Conservation (phyloP, 2,329 filamentous ascomycete species). For the Fonsecaea erecta region DNA sequence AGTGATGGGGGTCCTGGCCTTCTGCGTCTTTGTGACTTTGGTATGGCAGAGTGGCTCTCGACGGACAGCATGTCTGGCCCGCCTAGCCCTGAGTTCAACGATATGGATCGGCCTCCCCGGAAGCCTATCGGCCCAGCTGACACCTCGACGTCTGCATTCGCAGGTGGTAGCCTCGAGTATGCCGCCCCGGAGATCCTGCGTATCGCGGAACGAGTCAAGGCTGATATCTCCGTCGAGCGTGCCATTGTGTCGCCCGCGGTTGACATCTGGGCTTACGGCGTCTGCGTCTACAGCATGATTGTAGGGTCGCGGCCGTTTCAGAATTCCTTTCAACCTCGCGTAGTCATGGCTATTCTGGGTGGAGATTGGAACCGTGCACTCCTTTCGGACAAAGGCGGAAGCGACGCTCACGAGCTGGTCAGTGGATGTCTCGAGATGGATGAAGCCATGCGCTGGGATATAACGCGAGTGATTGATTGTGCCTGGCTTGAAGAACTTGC, state of each 20-base stretch:
- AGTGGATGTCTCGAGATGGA: constrained; percentile 65
- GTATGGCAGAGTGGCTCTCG: constrained; percentile 69
- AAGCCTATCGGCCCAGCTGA: constrained; percentile 60
- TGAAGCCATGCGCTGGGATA: constrained; percentile 59
- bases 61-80: constrained; percentile 56
- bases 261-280: constrained; percentile 71
- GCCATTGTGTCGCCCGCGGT: constrained; percentile 55
- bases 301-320: constrained; percentile 67
- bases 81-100: constrained; percentile 55
- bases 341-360: constrained; percentile 62
- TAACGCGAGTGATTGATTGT: constrained; percentile 60
- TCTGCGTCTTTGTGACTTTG: constrained; percentile 69
- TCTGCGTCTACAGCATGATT: constrained; percentile 65
- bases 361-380: constrained; percentile 61
- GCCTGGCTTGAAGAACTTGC: constrained; percentile 56
- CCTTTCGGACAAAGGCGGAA: constrained; percentile 34
- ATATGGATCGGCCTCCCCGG: constrained; percentile 53
- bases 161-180: constrained; percentile 65
- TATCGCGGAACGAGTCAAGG: constrained; percentile 40
- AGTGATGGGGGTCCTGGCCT: constrained; percentile 58
- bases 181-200: constrained; percentile 54
- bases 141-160: constrained; percentile 56
- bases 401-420: constrained; percentile 60
- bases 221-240: constrained; percentile 16
- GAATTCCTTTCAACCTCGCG: constrained; percentile 62